Conservation (phyloP, 441 rosid genomes). For the Bruguiera hainesii region DNA sequence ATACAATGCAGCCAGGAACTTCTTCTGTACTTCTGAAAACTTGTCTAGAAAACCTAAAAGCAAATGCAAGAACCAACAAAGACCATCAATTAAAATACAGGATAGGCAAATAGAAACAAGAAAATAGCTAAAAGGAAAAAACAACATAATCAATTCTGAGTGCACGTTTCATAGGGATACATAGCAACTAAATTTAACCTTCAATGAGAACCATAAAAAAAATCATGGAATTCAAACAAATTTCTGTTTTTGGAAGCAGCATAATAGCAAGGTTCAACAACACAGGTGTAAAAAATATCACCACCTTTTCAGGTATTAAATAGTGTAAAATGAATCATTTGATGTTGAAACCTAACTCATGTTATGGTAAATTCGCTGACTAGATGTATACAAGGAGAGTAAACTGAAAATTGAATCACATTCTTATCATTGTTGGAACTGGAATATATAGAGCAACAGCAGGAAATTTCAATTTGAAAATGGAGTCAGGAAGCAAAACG, state of each 20-base stretch:
- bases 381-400: not conserved
- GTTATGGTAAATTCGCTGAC: not conserved
- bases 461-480: not conserved
- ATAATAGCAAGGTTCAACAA: not conserved
- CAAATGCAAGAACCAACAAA: not conserved
- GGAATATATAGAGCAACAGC: not conserved
- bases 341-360: not conserved
- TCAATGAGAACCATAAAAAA: conserved; percentile 14
- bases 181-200: not conserved
- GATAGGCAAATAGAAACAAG: not conserved
- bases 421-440: not conserved
- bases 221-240: not conserved
- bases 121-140: not conserved
- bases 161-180: not conserved
- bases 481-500: conserved; percentile 8
- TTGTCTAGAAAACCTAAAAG: not conserved
- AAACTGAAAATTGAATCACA: conserved; percentile 1
- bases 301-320: not conserved
- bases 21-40: conserved; percentile 1
- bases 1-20: conserved; percentile 16
- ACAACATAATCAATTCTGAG: not conserved
- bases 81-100: not conserved
- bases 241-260: too few relatives aligned
- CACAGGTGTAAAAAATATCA: not conserved
- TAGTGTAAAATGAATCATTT: not conserved